Evolutionary conservation across 202 grass and related monocot genomes (phyloP), one percentile per base, ranked within the genome.

Genomic region (Zoysia matrella): DNA sequence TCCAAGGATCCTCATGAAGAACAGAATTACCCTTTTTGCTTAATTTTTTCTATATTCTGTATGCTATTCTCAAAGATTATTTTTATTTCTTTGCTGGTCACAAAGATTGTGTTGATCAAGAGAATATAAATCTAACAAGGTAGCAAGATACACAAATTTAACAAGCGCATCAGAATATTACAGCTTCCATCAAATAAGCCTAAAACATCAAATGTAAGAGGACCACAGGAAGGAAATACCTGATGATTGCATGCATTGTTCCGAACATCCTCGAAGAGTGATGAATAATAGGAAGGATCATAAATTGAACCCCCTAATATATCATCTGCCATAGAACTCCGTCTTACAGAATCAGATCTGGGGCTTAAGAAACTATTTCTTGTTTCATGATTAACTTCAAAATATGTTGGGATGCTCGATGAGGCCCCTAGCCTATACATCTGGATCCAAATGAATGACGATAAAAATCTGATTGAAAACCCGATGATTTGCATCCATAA

Each of bases 401-500:
- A 75, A 81, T 88, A 88, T 48, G 78, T 86, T 79, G 85, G 77
- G 10, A 36, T 77, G 67, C 80, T 84, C 22, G 85, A 90, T 60
- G 93, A 92, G 42, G 73, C 78, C 66, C 96, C 96, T 71, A 99
- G 77, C 63, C 91, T 92, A 80, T 99, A 96, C 72, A 99, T 96
- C 82, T 99, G 96, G 68, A 96, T 86, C 96, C 96, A 99, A 80
- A 99, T 81, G 86, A 99, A 96, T 13, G 93, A 92, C 18, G 96
- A 99, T 16, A 99, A 86, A 86, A 99, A 87, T 84, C 96, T 92
- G 63, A 95, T 82, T 69, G 96, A 99, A 90, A 99, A 99, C 76
- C 96, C 96, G 81, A 92, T 89, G 63, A 95, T 99, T 96, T 99
- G 92, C 93, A 99, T 99, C 85, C 82, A 99, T 72, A 94, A 87